phyloP scores from a whole-genome alignment of 108 stramenopile species.

The Skeletonema grethae region DNA sequence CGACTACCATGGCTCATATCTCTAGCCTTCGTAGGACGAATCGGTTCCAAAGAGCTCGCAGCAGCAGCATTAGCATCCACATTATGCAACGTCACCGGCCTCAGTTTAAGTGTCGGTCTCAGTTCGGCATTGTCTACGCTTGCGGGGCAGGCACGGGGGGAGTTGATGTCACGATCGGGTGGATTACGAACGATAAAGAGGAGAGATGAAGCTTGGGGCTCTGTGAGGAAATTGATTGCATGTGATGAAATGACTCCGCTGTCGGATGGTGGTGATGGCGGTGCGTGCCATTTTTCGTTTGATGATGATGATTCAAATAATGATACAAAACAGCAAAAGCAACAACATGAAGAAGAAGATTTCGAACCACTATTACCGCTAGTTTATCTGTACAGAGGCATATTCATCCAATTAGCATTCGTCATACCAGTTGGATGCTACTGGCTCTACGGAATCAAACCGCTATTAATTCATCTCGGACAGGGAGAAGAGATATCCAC shows the following conservation, averaged over 20 bases:
- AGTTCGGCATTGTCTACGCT: conserved; percentile 52
- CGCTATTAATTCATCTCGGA: conserved; percentile 50
- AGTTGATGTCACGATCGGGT: conserved; percentile 27
- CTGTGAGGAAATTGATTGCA: neutral
- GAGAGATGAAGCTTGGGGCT: neutral
- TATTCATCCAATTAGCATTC: conserved; percentile 51
- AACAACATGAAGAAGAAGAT: neutral
- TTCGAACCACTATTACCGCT: conserved; percentile 39
- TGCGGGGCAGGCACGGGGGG: conserved; percentile 43
- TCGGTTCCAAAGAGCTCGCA: conserved; percentile 60
- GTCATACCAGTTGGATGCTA: conserved; percentile 56
- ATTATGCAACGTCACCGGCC: conserved; percentile 67
- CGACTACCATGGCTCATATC: conserved; percentile 64
- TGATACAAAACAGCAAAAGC: neutral
- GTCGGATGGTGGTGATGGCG: neutral
- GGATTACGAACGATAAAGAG: conserved; percentile 10
- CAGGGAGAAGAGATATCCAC: conserved; percentile 48
- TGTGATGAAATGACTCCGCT: neutral
- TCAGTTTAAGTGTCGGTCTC: conserved; percentile 62
- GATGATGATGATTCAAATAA: neutral
- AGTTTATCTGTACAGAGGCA: conserved; percentile 55
- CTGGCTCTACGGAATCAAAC: conserved; percentile 59
- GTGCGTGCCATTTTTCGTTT: neutral
- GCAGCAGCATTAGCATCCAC: conserved; percentile 73
- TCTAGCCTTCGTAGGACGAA: conserved; percentile 53